A percentile compares a stretch with the other conserved stretches of the same genome.
Conservation (phyloP, 2,329 filamentous ascomycete genomes). For the Penicillium sp. region DNA sequence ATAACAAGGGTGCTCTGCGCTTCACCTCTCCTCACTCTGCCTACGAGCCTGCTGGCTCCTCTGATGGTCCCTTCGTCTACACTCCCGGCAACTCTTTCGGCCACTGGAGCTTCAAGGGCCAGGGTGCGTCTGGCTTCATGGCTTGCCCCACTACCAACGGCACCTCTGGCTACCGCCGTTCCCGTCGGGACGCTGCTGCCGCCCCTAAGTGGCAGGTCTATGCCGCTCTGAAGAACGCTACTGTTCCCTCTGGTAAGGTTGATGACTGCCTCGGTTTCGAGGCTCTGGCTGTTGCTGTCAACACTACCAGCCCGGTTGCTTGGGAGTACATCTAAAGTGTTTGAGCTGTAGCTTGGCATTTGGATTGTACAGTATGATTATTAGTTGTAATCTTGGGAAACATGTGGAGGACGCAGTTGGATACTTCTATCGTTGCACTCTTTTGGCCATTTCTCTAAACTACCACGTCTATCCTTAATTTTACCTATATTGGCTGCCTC, state of each 20-base stretch:
- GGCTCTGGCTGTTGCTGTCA: slow-evolving; percentile 30
- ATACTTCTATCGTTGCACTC: not conserved
- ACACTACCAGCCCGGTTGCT: slow-evolving; percentile 22
- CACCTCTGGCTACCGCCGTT: slow-evolving; percentile 5
- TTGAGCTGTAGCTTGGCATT: not conserved
- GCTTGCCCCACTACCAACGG: slow-evolving; percentile 37
- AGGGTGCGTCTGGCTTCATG: slow-evolving; percentile 40
- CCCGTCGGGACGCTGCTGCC: slow-evolving; percentile 9
- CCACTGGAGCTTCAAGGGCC: slow-evolving; percentile 30
- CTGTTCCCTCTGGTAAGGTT: slow-evolving; percentile 38
- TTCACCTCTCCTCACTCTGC: slow-evolving; percentile 58
- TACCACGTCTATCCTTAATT: not conserved
- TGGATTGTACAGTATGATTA: not conserved
- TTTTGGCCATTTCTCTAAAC: not conserved
- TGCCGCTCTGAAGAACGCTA: slow-evolving; percentile 36
- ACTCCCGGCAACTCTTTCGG: slow-evolving; percentile 25
- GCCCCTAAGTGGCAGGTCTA: slow-evolving; percentile 39
- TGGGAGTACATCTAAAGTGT: slow-evolving; percentile 40
- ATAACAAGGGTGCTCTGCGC: slow-evolving; percentile 51
- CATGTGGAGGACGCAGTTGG: not conserved
- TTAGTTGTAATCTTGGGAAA: not conserved
- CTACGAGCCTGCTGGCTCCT: slow-evolving; percentile 50
- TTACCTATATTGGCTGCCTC: not conserved
- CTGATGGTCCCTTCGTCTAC: slow-evolving; percentile 50
- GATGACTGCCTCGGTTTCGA: slow-evolving; percentile 39